Percentiles rank a stretch among this genome's conserved stretches.
Evolutionary conservation across 2,329 filamentous ascomycete species (phyloP).

Genomic region (Emergomyces orientalis): DNA sequence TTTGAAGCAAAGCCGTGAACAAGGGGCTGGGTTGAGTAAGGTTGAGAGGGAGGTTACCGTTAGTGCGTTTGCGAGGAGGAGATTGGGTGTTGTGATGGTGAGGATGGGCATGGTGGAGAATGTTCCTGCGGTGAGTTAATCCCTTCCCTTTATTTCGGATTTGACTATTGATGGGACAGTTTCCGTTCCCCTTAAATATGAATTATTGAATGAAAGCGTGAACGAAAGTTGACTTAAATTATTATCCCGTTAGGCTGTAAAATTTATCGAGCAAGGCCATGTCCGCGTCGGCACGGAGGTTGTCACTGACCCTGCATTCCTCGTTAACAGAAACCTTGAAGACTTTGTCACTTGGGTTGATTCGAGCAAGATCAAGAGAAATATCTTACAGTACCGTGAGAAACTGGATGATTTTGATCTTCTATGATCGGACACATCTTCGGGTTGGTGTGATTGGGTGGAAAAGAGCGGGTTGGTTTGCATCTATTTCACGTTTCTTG

Average conservation of each 20-base stretch:
- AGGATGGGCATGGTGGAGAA: conserved; percentile 85
- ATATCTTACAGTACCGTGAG: conserved; percentile 89
- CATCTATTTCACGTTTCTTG: neutral
- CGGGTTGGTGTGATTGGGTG: no score
- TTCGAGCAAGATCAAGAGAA: conserved; percentile 92
- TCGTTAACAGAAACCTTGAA: conserved; percentile 83
- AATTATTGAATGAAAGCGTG: neutral
- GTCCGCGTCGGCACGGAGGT: conserved; percentile 86
- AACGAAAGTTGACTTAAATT: neutral
- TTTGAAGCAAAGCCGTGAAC: conserved; percentile 62
- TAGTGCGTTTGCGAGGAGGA: conserved; percentile 71
- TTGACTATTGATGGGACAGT: no score
- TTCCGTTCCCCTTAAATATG: neutral
- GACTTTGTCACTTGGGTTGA: conserved; percentile 96
- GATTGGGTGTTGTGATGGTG: conserved; percentile 86
- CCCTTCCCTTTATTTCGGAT: neutral
- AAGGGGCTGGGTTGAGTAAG: conserved; percentile 57
- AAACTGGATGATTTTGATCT: conserved; percentile 94
- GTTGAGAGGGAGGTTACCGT: conserved; percentile 88
- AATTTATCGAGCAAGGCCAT: conserved; percentile 89
- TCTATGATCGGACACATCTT: conserved; percentile 43
- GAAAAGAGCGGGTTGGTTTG: neutral
- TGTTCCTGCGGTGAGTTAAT: conserved; percentile 57
- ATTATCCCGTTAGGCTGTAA: conserved; percentile 36
- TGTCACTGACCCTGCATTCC: conserved; percentile 77